Evolutionary conservation across 2,329 filamentous ascomycete species (phyloP).

Genomic region (Exophiala viscosa): DNA sequence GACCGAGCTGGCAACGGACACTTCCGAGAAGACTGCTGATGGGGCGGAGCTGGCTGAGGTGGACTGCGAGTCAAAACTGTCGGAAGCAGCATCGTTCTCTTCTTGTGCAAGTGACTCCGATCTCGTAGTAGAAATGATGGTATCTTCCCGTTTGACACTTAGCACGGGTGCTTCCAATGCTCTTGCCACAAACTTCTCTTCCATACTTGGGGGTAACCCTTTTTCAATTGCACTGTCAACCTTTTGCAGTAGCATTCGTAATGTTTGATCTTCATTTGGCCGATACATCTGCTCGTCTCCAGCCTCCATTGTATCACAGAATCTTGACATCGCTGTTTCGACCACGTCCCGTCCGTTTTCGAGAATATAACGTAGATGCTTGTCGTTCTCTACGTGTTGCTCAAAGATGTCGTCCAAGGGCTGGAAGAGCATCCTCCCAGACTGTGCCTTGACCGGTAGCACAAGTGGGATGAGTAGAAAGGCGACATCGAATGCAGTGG

Average conservation of each 20-base stretch:
- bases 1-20: slow-evolving; percentile 37
- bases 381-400: slow-evolving; percentile 39
- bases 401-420: slow-evolving; percentile 50
- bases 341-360: slow-evolving; percentile 46
- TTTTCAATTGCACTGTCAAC: slow-evolving; percentile 63
- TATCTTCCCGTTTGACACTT: slow-evolving; percentile 60
- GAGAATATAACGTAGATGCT: slow-evolving; percentile 40
- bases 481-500: slow-evolving; percentile 77
- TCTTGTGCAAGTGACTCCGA: slow-evolving; percentile 29
- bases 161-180: slow-evolving; percentile 72
- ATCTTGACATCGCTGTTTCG: slow-evolving; percentile 61
- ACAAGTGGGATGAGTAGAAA: slow-evolving; percentile 79
- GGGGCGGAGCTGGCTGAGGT: slow-evolving; percentile 32
- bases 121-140: slow-evolving; percentile 30
- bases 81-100: slow-evolving; percentile 29
- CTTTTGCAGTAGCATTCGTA: slow-evolving; percentile 64
- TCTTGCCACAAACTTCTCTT: slow-evolving; percentile 76
- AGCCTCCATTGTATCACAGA: slow-evolving; percentile 80
- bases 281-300: slow-evolving; percentile 84
- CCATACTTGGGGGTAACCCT: slow-evolving; percentile 73
- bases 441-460: slow-evolving; percentile 42
- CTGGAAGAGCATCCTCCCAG: slow-evolving; percentile 44
- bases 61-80: slow-evolving; percentile 26
- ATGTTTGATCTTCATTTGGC: slow-evolving; percentile 68
- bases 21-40: slow-evolving; percentile 36